Evolutionary conservation across 2,329 filamentous ascomycete species (phyloP).

Genomic region (Xylariaceae sp.): DNA sequence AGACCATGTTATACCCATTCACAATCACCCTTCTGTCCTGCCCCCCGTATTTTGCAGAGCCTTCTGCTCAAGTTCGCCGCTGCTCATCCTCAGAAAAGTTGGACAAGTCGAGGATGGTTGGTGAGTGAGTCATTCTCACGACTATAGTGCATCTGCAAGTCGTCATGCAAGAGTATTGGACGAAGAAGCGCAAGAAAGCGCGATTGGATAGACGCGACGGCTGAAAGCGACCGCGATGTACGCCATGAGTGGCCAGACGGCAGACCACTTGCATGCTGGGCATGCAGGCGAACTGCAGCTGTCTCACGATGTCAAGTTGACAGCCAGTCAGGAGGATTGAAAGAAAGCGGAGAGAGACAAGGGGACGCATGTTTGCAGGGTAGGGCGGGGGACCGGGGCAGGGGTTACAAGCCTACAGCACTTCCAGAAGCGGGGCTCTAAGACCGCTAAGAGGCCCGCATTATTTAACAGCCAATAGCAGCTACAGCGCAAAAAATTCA

Average conservation of each 20-base stretch:
- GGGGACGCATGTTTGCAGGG: conserved; percentile 4
- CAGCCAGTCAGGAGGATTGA: conserved; percentile 39
- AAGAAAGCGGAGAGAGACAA: conserved; percentile 35
- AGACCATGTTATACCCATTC: conserved; percentile 41
- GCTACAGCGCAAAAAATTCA: conserved; percentile 29
- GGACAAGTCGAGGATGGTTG: conserved; percentile 38
- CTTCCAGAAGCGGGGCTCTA: background rate
- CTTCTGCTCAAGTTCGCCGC: conserved; percentile 25
- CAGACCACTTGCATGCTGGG: conserved; percentile 33
- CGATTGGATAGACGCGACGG: conserved; percentile 39
- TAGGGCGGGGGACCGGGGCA: conserved; percentile 1
- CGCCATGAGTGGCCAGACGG: conserved; percentile 40
- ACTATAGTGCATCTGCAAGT: conserved; percentile 37
- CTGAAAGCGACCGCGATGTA: conserved; percentile 37
- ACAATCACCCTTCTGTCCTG: conserved; percentile 24
- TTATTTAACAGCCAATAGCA: conserved; percentile 32
- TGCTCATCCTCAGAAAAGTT: conserved; percentile 38
- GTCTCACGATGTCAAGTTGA: conserved; percentile 36
- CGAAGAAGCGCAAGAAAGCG: conserved; percentile 30
- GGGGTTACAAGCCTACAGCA: background rate
- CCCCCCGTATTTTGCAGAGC: conserved; percentile 30
- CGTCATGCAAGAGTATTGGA: conserved; percentile 37
- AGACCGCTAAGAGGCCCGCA: conserved; percentile 10
- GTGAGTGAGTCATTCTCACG: conserved; percentile 41
- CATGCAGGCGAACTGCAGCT: conserved; percentile 36